phyloP scores from a whole-genome alignment of 331 rosid species.

The Rosa hybrid region DNA sequence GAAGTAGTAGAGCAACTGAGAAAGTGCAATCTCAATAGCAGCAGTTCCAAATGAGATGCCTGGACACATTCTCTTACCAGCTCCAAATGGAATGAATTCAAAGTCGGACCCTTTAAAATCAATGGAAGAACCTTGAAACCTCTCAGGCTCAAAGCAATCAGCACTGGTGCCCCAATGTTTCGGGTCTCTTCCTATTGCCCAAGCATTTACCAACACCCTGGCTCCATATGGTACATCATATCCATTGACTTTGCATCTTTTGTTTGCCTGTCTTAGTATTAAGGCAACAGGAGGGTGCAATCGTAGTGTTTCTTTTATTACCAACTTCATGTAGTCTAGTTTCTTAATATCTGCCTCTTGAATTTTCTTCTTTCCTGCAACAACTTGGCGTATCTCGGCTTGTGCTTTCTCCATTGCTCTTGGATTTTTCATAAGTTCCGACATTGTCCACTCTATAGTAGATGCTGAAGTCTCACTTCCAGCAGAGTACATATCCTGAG shows the following conservation, averaged over 20 bases:
- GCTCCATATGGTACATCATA: slow-evolving; percentile 30
- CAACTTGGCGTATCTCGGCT: slow-evolving; percentile 27
- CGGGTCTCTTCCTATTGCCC: no score
- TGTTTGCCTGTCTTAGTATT: slow-evolving; percentile 34
- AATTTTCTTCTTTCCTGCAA: slow-evolving; percentile 20
- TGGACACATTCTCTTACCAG: no score
- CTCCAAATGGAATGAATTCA: no score
- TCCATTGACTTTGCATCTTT: slow-evolving; percentile 23
- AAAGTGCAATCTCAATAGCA: no score
- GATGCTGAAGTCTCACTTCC: slow-evolving; percentile 7
- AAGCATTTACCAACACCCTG: slow-evolving; percentile 13
- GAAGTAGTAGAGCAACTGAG: no score
- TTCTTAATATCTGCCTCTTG: slow-evolving; percentile 3
- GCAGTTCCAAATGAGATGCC: no score
- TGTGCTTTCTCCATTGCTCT: slow-evolving; percentile 24
- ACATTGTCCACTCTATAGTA: slow-evolving; percentile 31
- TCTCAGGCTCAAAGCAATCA: no score
- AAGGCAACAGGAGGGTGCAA: slow-evolving; percentile 19
- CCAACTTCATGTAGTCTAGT: slow-evolving; percentile 30
- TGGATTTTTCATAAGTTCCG: slow-evolving; percentile 43
- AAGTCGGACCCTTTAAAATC: no score
- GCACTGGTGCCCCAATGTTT: no score
- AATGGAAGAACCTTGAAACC: no score
- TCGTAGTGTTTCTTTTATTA: slow-evolving; percentile 28
- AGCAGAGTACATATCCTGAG: slow-evolving; percentile 18